Evolutionary conservation across 1,139 yeast genomes (phyloP), one percentile per base, ranked within the genome.

Genomic region (Candida mesenterica): DNA sequence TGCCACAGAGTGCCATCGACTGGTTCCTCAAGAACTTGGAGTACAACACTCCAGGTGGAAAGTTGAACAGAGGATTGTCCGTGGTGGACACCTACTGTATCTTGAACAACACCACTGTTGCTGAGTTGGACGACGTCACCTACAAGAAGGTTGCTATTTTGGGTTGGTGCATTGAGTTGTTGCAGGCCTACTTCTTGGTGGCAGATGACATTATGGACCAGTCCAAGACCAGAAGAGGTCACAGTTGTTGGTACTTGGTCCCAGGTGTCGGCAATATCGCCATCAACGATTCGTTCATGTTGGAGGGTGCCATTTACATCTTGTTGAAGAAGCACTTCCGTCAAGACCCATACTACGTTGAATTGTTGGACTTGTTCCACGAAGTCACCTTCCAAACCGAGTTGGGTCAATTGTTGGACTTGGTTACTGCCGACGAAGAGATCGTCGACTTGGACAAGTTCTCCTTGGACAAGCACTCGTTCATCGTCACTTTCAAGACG

Each of bases 131-230:
- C 13, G 73, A 62, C 20, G 83, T 68, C 28, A 92, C 88, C 54
- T 92, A 89, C 70, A 79, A 78, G 61, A 82, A 81, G 55, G 88
- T 88, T 31, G 95, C 97, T 9, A 68, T 90, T 37, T 75, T 94
- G 49, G 99, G 99, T 15, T 94, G 98, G 98, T 76, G 90, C 49
- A 81, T 94, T 51, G 99, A 94, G 66, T 74, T 92, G 50, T 74
- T 92, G 52, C 99, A 94, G 66, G 98, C 97, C 2, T 92, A 88
- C 62, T 94, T 94, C 71, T 75, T 94, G 52, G 97, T 94, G 36
- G 95, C 97, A 24, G 99, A 94, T 61, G 99, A 94, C 62, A 94
- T 94, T 78, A 94, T 94, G 99, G 99, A 94, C 64, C 80, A 80
- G 49, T 87, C 97, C 25, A 85, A 88, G 62, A 94, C 98, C 31